These are phyloP conservation scores for Fraxinus pennsylvanica DNA, from an alignment of 257 asterid species.

Conservation along the genomic window DNA sequence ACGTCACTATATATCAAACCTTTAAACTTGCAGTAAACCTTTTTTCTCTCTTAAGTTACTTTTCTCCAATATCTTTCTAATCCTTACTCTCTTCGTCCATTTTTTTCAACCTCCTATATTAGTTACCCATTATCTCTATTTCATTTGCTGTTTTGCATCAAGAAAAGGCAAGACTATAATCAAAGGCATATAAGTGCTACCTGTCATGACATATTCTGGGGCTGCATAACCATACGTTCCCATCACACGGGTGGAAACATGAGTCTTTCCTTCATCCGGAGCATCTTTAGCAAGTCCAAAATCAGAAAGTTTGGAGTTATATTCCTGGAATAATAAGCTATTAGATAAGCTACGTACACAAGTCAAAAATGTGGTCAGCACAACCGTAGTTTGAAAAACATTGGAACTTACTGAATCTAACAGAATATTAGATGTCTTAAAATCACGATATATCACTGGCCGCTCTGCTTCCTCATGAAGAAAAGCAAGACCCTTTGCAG, in stretches of 20 bases:
- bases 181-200: constrained; percentile 21
- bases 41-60: background rate
- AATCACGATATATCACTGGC: constrained; percentile 64
- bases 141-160: background rate
- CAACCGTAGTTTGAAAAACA: background rate
- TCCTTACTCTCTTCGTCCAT: background rate
- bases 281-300: constrained; percentile 71
- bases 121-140: background rate
- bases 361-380: background rate
- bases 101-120: background rate
- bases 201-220: constrained; percentile 69
- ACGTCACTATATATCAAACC: no score
- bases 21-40: no score
- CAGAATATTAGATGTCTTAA: constrained; percentile 61
- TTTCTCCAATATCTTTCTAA: background rate
- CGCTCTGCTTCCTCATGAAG: constrained; percentile 67
- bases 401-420: constrained; percentile 54
- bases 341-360: background rate
- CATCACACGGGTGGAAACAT: constrained; percentile 70
- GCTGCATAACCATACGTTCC: constrained; percentile 71
- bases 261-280: constrained; percentile 66
- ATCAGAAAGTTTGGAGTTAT: constrained; percentile 62
- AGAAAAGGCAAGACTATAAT: background rate
- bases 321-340: constrained; percentile 37
- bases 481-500: constrained; percentile 63